Evolutionary conservation across 768 basidiomycete genomes (phyloP).

Genomic region (Suillus brevipes): DNA sequence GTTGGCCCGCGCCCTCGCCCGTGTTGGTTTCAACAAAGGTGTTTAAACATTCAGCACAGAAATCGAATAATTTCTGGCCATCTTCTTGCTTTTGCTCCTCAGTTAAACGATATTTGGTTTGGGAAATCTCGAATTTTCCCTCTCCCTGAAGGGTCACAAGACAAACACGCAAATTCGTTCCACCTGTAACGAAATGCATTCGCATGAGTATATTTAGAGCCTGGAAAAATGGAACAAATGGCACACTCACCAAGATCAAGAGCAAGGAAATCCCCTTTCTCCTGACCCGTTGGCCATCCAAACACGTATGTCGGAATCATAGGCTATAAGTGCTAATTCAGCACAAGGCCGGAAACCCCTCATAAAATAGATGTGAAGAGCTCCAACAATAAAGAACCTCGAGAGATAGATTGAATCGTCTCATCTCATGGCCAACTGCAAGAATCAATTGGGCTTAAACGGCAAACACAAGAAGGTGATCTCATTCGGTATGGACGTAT

Average conservation of each 20-base stretch:
- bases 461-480: slow-evolving; percentile 12
- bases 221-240: neutral
- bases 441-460: slow-evolving; percentile 1
- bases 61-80: slow-evolving; percentile 95
- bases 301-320: slow-evolving; percentile 99
- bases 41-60: slow-evolving; percentile 92
- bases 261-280: slow-evolving; percentile 88
- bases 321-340: slow-evolving; percentile 48
- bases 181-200: slow-evolving; percentile 48
- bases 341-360: slow-evolving; percentile 2
- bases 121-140: slow-evolving; percentile 97
- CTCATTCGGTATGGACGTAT: neutral
- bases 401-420: neutral
- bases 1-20: slow-evolving; percentile 45
- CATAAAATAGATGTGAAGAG: neutral
- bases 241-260: slow-evolving; percentile 76
- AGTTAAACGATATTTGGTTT: slow-evolving; percentile 94
- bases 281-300: slow-evolving; percentile 89
- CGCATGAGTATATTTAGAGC: slow-evolving; percentile 8
- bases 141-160: slow-evolving; percentile 89
- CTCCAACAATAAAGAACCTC: neutral
- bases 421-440: neutral
- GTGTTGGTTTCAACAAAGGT: slow-evolving; percentile 81
- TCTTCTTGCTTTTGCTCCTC: slow-evolving; percentile 99
- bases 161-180: slow-evolving; percentile 98